A percentile compares a stretch with the other conserved stretches of the same genome.
These are phyloP conservation scores for Leccinum griseonigrum DNA, from an alignment of 1,284 basidiomycete genomes.

Conservation along the genomic window DNA sequence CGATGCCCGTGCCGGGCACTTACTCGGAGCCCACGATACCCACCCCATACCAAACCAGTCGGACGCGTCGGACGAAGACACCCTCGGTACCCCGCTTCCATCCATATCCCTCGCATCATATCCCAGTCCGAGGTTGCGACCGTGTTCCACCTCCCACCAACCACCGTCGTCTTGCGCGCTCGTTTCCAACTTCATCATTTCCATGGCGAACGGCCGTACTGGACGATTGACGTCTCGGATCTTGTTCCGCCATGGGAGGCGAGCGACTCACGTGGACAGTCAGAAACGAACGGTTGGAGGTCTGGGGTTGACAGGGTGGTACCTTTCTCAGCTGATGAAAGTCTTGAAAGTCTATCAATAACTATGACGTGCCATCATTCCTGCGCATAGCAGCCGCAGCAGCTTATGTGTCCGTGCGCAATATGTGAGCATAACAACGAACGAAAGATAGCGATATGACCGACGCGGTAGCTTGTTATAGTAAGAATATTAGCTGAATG, in stretches of 20 bases:
- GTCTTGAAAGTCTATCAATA: constrained; percentile 24
- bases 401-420: constrained; percentile 12
- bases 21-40: neutral
- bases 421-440: constrained; percentile 30
- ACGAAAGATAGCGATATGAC: constrained; percentile 24
- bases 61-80: neutral
- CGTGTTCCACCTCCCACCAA: constrained; percentile 68
- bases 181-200: constrained; percentile 55
- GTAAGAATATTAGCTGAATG: constrained; percentile 21
- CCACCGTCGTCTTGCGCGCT: constrained; percentile 43
- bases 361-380: neutral
- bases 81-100: constrained; percentile 49
- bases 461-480: constrained; percentile 16
- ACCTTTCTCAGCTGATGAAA: constrained; percentile 53
- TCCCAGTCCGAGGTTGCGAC: constrained; percentile 66
- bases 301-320: constrained; percentile 84
- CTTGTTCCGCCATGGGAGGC: constrained; percentile 37
- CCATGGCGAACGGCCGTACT: constrained; percentile 59
- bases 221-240: constrained; percentile 67
- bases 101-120: constrained; percentile 54
- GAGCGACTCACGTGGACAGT: constrained; percentile 25
- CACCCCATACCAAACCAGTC: neutral
- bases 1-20: neutral
- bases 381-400: neutral
- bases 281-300: constrained; percentile 46